Base-by-base conservation (phyloP, 1,284 basidiomycete genomes). In the Trametes polyzona region DNA sequence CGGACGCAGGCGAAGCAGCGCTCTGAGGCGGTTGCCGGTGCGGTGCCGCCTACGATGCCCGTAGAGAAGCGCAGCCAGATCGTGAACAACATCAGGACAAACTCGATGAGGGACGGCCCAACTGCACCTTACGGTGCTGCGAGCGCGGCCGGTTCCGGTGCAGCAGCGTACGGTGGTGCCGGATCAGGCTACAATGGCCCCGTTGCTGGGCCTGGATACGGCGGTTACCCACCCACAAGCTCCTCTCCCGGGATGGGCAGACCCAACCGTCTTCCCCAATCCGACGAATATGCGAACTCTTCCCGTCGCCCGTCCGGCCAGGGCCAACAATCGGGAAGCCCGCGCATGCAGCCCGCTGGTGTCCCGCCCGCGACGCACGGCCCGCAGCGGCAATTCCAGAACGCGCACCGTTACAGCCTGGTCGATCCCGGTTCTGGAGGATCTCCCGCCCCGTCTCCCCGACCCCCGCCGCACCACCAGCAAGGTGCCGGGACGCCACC, bases 1-100 rank as follows among this genome's bases (percentile, higher is more conserved):
- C 84, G 92, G 14, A 96, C 95, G 0, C 86, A 88, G 65, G 95
- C 95, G 3, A 86, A 87, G 65, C 78, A 86, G 66, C 78, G 87
- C 17, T 87, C 89, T 17, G 86, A 90, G 40, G 79, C 75, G 19
- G 53, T 64, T 16, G 68, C 73, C 17, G 65, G 58, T 10, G 44
- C 30, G 14, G 35, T 58, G 9, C 30, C 61, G 9, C 52, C 65
- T 7, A 46, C 48, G 1, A 47, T 65, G 23, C 55, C 57, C 11
- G 55, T 61, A 36, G 46, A 57, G 16, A 63, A 68, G 12, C 67
- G 63, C 47, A 65, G 46, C 42, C 67, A 67, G 56, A 70, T 76
- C 53, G 62, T 76, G 57, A 58, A 72, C 64, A 68, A 67, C 52
- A 60, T 73, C 14, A 69, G 70, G 57, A 72, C 68, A 67, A 71